These are phyloP conservation scores for Alternaria triticina DNA, from an alignment of 2,329 filamentous ascomycete species.

Conservation along the genomic window DNA sequence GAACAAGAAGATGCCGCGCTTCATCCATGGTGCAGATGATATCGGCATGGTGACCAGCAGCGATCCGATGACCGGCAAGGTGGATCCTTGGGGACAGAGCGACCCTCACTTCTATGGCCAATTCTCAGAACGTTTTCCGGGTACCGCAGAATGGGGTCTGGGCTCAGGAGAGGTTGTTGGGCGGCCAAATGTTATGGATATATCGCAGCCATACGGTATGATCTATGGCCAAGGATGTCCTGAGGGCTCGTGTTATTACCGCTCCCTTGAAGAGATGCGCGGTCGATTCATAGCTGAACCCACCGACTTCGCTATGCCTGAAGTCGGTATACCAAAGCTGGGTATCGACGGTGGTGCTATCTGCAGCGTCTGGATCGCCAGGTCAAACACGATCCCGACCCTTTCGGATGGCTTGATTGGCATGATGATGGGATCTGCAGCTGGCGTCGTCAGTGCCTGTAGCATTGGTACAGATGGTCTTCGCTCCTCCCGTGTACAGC, in stretches of 20 bases:
- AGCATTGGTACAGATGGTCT: slow-evolving; percentile 69
- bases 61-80: slow-evolving; percentile 76
- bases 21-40: slow-evolving; percentile 84
- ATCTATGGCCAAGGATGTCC: slow-evolving; percentile 86
- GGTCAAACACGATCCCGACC: slow-evolving; percentile 73
- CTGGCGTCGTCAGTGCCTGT: slow-evolving; percentile 83
- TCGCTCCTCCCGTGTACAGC: slow-evolving; percentile 67
- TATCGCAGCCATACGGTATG: slow-evolving; percentile 84
- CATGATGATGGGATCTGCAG: slow-evolving; percentile 81
- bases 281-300: slow-evolving; percentile 75
- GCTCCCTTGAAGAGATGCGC: slow-evolving; percentile 73
- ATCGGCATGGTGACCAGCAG: slow-evolving; percentile 79
- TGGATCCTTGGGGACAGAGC: slow-evolving; percentile 81
- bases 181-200: slow-evolving; percentile 85
- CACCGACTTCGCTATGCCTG: slow-evolving; percentile 65
- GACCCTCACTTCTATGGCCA: slow-evolving; percentile 78
- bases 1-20: slow-evolving; percentile 74
- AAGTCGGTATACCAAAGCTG: slow-evolving; percentile 78
- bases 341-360: slow-evolving; percentile 73
- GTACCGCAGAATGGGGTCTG: slow-evolving; percentile 76
- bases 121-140: slow-evolving; percentile 77
- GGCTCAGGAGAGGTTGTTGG: slow-evolving; percentile 78
- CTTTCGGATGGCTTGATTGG: slow-evolving; percentile 80
- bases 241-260: slow-evolving; percentile 80
- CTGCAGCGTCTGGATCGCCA: slow-evolving; percentile 88